phyloP scores from a whole-genome alignment of 192 early-diverging fungal genomes.

The Neocallimastix lanati region DNA sequence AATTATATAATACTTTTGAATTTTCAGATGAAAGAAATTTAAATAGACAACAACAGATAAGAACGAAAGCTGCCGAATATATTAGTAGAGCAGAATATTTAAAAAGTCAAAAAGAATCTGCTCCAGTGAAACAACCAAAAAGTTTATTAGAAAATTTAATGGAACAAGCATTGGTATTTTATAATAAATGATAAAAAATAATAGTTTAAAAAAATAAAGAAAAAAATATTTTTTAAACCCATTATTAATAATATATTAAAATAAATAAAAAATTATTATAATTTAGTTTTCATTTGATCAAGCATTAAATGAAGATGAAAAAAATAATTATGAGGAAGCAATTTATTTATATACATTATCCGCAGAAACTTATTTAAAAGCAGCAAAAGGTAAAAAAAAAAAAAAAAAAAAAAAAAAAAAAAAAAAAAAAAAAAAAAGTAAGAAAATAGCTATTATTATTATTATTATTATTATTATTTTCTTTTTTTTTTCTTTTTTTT shows the following conservation, averaged over 20 bases:
- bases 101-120: not conserved
- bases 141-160: not conserved
- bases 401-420: too few species aligned
- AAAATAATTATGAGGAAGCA: not conserved
- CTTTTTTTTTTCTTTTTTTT: too few species aligned
- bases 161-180: not conserved
- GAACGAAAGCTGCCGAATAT: not conserved
- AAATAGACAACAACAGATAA: not conserved
- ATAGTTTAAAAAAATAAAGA: too few species aligned
- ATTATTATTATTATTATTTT: too few species aligned
- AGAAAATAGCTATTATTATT: too few species aligned
- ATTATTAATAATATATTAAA: too few species aligned
- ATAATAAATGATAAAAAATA: too few species aligned
- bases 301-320: constrained; percentile 1
- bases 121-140: not conserved
- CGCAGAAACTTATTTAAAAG: constrained; percentile 2
- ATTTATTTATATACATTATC: constrained; percentile 1
- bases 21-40: not conserved
- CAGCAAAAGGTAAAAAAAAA: not conserved
- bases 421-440: too few species aligned
- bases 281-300: constrained; percentile 1
- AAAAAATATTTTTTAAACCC: too few species aligned
- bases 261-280: not conserved
- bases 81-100: not conserved
- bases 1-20: too few species aligned